phyloP scores from a whole-genome alignment of 176 grass and related monocot genomes.

The Melocanna baccifera region DNA sequence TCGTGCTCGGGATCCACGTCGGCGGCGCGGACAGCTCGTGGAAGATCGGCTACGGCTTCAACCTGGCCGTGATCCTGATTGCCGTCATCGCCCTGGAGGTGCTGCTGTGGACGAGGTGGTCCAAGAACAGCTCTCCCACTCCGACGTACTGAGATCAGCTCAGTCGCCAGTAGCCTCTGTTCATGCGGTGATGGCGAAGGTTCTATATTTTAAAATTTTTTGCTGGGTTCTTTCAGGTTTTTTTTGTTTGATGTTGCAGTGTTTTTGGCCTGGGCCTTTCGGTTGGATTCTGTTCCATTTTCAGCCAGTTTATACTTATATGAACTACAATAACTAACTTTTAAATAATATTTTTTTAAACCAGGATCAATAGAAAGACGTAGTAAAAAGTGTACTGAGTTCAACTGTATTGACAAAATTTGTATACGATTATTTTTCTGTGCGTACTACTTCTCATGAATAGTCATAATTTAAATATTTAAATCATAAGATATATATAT shows the following conservation, averaged over 20 bases:
- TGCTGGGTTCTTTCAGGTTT: neutral
- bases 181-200: neutral
- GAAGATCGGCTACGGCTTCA: constrained; percentile 86
- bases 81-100: constrained; percentile 63
- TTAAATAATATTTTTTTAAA: too few species aligned
- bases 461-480: too few species aligned
- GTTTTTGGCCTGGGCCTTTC: neutral
- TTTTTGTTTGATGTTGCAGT: neutral
- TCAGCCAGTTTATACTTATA: too few species aligned
- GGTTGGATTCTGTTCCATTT: too few species aligned
- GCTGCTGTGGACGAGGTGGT: constrained; percentile 81
- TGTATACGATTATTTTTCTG: too few species aligned
- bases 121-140: constrained; percentile 43
- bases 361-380: too few species aligned
- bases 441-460: too few species aligned
- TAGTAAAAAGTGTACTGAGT: too few species aligned
- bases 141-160: constrained; percentile 42
- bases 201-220: neutral
- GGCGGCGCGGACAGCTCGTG: constrained; percentile 68
- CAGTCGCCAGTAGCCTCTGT: neutral
- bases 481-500: too few species aligned
- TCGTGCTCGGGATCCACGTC: constrained; percentile 74
- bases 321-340: too few species aligned
- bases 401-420: too few species aligned
- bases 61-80: constrained; percentile 66